Conservation (phyloP, 2,329 filamentous ascomycete species). For the Thielaviopsis cerberus region DNA sequence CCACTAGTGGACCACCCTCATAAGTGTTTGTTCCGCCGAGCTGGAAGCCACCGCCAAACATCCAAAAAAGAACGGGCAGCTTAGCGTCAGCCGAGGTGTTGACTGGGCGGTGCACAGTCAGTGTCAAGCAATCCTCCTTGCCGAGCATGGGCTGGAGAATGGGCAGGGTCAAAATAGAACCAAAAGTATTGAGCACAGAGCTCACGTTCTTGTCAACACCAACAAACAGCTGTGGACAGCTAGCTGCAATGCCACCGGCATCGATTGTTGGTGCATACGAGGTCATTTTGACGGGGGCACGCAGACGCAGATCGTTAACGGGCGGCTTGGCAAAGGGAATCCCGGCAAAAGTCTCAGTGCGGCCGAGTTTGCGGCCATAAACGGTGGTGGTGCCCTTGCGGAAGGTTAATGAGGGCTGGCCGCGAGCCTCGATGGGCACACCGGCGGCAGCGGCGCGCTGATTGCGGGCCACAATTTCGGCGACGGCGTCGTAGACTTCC, state of each 20-base stretch:
- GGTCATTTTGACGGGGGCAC: constrained; percentile 34
- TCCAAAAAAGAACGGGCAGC: constrained; percentile 38
- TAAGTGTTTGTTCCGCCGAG: constrained; percentile 20
- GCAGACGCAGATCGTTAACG: constrained; percentile 37
- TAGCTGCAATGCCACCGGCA: constrained; percentile 27
- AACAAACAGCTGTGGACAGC: constrained; percentile 42
- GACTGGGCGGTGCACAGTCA: constrained; percentile 29
- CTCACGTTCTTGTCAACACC: constrained; percentile 21
- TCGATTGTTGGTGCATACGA: constrained; percentile 31
- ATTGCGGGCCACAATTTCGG: not conserved
- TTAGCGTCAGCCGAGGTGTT: constrained; percentile 24
- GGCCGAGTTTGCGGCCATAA: constrained; percentile 13
- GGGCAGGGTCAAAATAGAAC: constrained; percentile 24
- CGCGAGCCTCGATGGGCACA: constrained; percentile 3
- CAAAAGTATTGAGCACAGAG: constrained; percentile 20
- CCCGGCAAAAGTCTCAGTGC: constrained; percentile 39
- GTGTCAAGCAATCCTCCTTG: constrained; percentile 32
- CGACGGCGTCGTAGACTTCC: not conserved
- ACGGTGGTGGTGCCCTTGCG: constrained; percentile 9
- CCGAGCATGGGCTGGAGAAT: constrained; percentile 25
- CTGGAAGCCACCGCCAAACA: constrained; percentile 34
- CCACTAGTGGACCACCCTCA: constrained; percentile 20
- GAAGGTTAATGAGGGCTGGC: not conserved
- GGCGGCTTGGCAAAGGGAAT: constrained; percentile 48
- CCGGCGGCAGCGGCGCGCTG: constrained; percentile 2